Evolutionary conservation across 108 stramenopile species (phyloP), one percentile per base, ranked within the genome.

Genomic region (Cafeteria roenbergensis): DNA sequence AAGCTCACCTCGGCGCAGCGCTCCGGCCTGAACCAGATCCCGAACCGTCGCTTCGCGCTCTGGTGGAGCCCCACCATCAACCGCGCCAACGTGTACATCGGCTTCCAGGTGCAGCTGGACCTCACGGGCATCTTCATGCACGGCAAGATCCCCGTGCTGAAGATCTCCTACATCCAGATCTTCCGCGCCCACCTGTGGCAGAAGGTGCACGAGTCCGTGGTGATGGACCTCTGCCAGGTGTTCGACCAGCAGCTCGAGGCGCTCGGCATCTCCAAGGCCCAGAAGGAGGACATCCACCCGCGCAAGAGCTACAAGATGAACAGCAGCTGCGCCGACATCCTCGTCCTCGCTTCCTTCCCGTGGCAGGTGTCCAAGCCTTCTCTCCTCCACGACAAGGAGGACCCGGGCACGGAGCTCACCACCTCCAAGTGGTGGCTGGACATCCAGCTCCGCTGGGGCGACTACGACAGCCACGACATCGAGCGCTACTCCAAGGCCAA

Each of bases 61-160:
- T 98, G 97, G 97, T 98, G 97, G 97, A 91, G 90, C 0, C 97
- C 97, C 17, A 98, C 97, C 29, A 95, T 98, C 84, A 98, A 98
- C 76, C 86, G 97, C 29, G 93, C 94, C 12, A 95, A 95, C 72
- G 97, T 98, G 34, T 98, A 98, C 71, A 92, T 98, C 66, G 97
- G 97, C 56, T 98, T 98, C 80, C 97, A 98, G 78, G 97, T 98
- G 27, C 97, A 98, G 72, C 86, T 98, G 38, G 97, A 98, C 76
- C 78, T 98, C 30, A 95, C 97, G 48, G 97, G 97, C 56, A 98
- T 98, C 62, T 98, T 98, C 78, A 98, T 98, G 97, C 97, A 95
- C 78, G 97, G 97, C 27, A 98, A 98, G 75, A 95, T 98, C 58
- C 97, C 97, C 38, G 94, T 93, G 17, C 82, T 98, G 53, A 98